phyloP scores from a whole-genome alignment of 495 filamentous ascomycete genomes.

The Penicillium pancosmium region DNA sequence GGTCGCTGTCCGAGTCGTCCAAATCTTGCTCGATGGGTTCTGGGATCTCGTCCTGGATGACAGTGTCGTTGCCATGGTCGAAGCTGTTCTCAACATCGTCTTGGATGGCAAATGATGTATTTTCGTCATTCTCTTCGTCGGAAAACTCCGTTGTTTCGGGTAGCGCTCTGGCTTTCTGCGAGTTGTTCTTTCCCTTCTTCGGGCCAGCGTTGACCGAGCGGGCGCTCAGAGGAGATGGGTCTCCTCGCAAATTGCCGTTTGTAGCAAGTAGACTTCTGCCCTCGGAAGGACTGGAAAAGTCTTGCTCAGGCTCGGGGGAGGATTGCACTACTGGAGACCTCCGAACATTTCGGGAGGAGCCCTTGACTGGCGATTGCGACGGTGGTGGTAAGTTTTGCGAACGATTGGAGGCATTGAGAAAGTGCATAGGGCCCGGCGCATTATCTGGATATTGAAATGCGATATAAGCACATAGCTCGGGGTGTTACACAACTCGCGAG shows the following conservation, averaged over 20 bases:
- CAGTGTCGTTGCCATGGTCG: conserved; percentile 33
- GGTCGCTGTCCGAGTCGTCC: conserved; percentile 59
- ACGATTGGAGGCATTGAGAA: conserved; percentile 35
- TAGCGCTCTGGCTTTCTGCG: conserved; percentile 16
- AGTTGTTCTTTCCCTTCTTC: conserved; percentile 42
- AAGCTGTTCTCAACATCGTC: conserved; percentile 28
- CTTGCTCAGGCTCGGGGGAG: conserved; percentile 40
- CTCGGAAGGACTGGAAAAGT: conserved; percentile 43
- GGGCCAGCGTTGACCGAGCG: conserved; percentile 42
- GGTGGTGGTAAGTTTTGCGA: conserved; percentile 37
- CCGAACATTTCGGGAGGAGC: conserved; percentile 44
- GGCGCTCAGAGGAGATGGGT: conserved; percentile 38
- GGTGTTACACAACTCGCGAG: not conserved
- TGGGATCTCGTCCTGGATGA: conserved; percentile 24
- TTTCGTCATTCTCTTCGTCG: conserved; percentile 44
- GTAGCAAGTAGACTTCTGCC: conserved; percentile 28
- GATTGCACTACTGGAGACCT: conserved; percentile 46
- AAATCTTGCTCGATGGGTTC: conserved; percentile 58
- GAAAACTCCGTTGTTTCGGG: conserved; percentile 30
- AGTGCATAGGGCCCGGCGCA: conserved; percentile 47
- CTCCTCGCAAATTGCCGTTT: conserved; percentile 27
- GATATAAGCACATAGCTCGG: not conserved
- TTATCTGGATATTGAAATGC: conserved; percentile 29
- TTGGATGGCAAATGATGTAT: conserved; percentile 26
- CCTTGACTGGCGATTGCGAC: conserved; percentile 50